These are phyloP conservation scores for Meira nashicola DNA, from an alignment of 1,284 basidiomycete species.

Conservation along the genomic window DNA sequence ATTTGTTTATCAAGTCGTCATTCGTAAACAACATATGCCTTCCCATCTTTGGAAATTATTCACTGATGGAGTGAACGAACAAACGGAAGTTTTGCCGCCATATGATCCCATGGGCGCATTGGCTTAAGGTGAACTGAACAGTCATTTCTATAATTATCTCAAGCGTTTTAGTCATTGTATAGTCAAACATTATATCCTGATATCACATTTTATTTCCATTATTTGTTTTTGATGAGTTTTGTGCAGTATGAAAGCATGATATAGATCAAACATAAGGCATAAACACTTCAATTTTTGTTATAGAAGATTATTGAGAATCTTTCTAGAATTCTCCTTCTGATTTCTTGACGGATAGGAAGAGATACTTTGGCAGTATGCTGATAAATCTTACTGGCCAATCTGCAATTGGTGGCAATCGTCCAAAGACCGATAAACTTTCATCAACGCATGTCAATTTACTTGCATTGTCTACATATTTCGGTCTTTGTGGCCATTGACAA, in stretches of 20 bases:
- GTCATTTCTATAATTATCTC: background rate
- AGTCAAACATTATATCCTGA: too few relatives aligned
- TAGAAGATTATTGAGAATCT: too few relatives aligned
- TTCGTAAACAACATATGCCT: constrained; percentile 30
- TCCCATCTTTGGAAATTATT: constrained; percentile 31
- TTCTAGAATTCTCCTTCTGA: too few relatives aligned
- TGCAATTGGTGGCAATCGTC: background rate
- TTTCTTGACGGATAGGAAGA: background rate
- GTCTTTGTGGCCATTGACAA: too few relatives aligned
- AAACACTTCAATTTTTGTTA: too few relatives aligned
- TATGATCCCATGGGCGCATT: constrained; percentile 35
- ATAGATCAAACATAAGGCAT: too few relatives aligned
- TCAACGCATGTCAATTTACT: too few relatives aligned
- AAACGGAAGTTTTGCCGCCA: constrained; percentile 54
- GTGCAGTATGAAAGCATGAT: too few relatives aligned
- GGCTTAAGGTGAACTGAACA: constrained; percentile 8
- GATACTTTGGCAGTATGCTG: background rate
- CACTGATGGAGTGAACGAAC: constrained; percentile 23
- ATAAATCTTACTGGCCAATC: background rate
- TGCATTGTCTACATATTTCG: too few relatives aligned
- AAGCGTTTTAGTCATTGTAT: background rate
- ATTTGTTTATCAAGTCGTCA: constrained; percentile 55
- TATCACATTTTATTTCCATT: too few relatives aligned
- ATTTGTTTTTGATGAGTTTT: too few relatives aligned
- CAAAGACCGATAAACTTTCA: too few relatives aligned